phyloP scores from a whole-genome alignment of 2,329 filamentous ascomycete species.

The Pseudogymnoascus sp. region DNA sequence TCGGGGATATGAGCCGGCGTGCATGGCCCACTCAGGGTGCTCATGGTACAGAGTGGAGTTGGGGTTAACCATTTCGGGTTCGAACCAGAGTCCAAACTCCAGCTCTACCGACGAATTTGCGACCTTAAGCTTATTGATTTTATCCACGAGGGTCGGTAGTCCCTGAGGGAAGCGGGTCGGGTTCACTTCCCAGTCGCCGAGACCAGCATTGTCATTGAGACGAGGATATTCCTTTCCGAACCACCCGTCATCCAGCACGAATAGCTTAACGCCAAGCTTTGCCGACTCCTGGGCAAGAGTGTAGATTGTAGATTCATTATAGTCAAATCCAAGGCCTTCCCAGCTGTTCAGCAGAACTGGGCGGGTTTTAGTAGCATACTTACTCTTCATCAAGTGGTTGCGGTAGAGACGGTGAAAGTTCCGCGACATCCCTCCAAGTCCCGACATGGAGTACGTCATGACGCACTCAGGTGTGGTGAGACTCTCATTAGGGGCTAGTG shows the following conservation, averaged over 20 bases:
- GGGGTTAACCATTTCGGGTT: slow-evolving; percentile 62
- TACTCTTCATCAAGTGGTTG: slow-evolving; percentile 53
- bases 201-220: neutral
- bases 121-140: neutral
- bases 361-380: slow-evolving; percentile 44
- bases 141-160: neutral
- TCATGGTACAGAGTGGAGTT: slow-evolving; percentile 53
- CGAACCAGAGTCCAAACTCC: slow-evolving; percentile 60
- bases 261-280: slow-evolving; percentile 53
- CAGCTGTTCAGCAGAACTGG: slow-evolving; percentile 59
- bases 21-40: slow-evolving; percentile 59
- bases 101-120: slow-evolving; percentile 35
- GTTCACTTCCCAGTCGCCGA: neutral
- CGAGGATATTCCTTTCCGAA: slow-evolving; percentile 52
- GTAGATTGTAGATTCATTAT: slow-evolving; percentile 50
- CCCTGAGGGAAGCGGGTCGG: neutral
- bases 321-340: slow-evolving; percentile 56
- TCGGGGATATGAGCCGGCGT: slow-evolving; percentile 49
- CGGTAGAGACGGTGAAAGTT: slow-evolving; percentile 56
- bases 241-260: slow-evolving; percentile 63
- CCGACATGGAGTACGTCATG: slow-evolving; percentile 51
- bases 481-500: slow-evolving; percentile 47
- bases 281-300: slow-evolving; percentile 50
- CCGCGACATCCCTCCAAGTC: slow-evolving; percentile 56
- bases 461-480: slow-evolving; percentile 58